Conservation (phyloP, 352 stramenopile species). For the Pythium scleroteichum region DNA sequence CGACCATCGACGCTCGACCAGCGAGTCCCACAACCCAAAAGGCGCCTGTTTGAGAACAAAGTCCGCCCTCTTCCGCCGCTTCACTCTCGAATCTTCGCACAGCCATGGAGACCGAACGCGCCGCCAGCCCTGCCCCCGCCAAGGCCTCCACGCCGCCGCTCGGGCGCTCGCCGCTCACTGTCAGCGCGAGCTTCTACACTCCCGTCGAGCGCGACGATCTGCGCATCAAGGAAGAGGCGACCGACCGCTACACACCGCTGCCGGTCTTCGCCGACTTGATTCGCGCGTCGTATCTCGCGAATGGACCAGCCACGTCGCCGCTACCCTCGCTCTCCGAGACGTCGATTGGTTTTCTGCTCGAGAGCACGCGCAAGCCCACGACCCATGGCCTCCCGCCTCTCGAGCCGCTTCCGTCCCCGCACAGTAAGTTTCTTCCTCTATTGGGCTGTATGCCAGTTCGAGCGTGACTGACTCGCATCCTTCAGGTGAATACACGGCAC, state of each 20-base stretch:
- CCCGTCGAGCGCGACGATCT: not conserved
- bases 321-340: constrained; percentile 36
- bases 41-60: too few relatives aligned
- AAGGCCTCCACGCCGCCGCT: not conserved
- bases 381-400: not conserved
- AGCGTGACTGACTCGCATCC: not conserved
- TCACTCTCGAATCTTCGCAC: not conserved
- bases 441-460: too few relatives aligned
- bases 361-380: constrained; percentile 31
- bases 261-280: constrained; percentile 27
- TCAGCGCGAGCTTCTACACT: constrained; percentile 6
- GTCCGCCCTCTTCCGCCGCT: not conserved
- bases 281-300: constrained; percentile 23
- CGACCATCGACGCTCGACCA: not conserved
- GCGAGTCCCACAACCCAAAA: not conserved
- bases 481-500: too few relatives aligned
- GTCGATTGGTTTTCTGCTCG: constrained; percentile 69
- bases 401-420: constrained; percentile 15
- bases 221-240: constrained; percentile 5
- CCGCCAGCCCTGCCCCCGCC: not conserved
- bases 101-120: not conserved
- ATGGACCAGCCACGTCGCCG: constrained; percentile 5
- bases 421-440: not conserved
- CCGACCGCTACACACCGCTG: constrained; percentile 6
- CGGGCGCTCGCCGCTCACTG: constrained; percentile 1